Conservation (phyloP, 495 filamentous ascomycete genomes). For the Penicillium salamii region DNA sequence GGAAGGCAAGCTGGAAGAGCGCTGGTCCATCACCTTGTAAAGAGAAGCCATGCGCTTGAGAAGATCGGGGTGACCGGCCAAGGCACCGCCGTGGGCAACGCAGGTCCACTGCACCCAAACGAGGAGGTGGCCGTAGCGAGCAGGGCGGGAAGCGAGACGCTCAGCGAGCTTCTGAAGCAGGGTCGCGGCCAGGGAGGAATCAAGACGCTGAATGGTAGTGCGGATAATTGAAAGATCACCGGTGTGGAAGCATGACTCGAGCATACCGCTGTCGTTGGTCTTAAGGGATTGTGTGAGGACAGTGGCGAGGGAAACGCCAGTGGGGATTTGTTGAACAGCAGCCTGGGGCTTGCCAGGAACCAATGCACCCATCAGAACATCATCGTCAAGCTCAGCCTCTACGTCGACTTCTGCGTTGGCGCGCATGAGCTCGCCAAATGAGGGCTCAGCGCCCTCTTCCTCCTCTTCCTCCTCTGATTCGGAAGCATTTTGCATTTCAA, state of each 20-base stretch:
- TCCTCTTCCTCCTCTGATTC: conserved; percentile 39
- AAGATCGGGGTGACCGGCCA: conserved; percentile 76
- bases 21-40: conserved; percentile 78
- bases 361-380: conserved; percentile 37
- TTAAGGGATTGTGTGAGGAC: conserved; percentile 89
- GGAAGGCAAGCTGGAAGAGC: conserved; percentile 76
- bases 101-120: conserved; percentile 95
- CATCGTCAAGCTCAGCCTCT: conserved; percentile 49
- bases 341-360: conserved; percentile 39
- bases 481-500: conserved; percentile 40
- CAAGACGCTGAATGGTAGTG: conserved; percentile 83
- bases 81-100: conserved; percentile 88
- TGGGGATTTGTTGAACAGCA: conserved; percentile 55
- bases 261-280: conserved; percentile 81
- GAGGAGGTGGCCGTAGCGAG: conserved; percentile 86
- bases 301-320: conserved; percentile 78
- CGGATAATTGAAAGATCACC: conserved; percentile 71
- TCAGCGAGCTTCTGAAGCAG: conserved; percentile 83
- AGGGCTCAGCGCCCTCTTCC: conserved; percentile 59
- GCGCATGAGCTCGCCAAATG: conserved; percentile 84
- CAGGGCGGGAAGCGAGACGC: conserved; percentile 80
- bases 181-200: conserved; percentile 72
- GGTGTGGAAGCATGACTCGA: conserved; percentile 87
- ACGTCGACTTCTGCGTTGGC: conserved; percentile 75
- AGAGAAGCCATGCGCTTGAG: conserved; percentile 73